These are phyloP conservation scores for Chaetoceros tenuissimus DNA, from an alignment of 108 stramenopile species.

Conservation along the genomic window DNA sequence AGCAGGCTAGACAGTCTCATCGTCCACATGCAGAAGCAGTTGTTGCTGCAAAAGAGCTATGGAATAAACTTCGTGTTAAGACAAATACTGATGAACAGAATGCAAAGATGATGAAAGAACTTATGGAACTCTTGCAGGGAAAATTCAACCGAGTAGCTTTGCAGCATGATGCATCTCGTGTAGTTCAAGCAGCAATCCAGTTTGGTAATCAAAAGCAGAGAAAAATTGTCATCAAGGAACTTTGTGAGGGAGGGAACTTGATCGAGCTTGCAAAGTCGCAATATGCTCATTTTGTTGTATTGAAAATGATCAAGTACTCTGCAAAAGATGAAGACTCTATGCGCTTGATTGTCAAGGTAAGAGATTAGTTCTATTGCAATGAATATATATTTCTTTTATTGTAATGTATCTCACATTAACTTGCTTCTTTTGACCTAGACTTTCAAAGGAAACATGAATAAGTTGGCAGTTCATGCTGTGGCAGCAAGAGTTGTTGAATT, in stretches of 20 bases:
- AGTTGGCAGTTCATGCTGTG: slow-evolving; percentile 82
- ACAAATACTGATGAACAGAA: slow-evolving; percentile 60
- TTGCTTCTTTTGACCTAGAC: slow-evolving; percentile 17
- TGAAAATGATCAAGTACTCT: slow-evolving; percentile 87
- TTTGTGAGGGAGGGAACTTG: slow-evolving; percentile 40
- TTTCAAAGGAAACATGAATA: slow-evolving; percentile 70
- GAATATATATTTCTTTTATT: slow-evolving; percentile 10
- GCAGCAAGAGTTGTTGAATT: slow-evolving; percentile 80
- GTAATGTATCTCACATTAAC: not conserved
- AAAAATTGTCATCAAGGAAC: slow-evolving; percentile 42
- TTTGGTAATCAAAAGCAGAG: slow-evolving; percentile 62
- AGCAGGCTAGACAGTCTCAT: slow-evolving; percentile 77
- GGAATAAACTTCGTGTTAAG: slow-evolving; percentile 78
- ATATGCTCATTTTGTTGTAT: slow-evolving; percentile 85
- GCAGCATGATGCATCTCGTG: slow-evolving; percentile 88
- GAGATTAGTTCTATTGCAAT: slow-evolving; percentile 12
- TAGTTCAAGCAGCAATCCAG: slow-evolving; percentile 83
- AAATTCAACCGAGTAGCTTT: slow-evolving; percentile 75
- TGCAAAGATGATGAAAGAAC: slow-evolving; percentile 45
- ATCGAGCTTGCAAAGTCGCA: slow-evolving; percentile 80
- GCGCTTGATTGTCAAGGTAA: slow-evolving; percentile 65
- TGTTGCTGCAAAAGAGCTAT: slow-evolving; percentile 62
- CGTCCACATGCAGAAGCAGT: slow-evolving; percentile 71
- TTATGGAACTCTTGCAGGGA: slow-evolving; percentile 61
- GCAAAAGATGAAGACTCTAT: slow-evolving; percentile 44